Base-by-base conservation (phyloP, 2,329 filamentous ascomycete genomes). In the Pestalotiopsis fici region DNA sequence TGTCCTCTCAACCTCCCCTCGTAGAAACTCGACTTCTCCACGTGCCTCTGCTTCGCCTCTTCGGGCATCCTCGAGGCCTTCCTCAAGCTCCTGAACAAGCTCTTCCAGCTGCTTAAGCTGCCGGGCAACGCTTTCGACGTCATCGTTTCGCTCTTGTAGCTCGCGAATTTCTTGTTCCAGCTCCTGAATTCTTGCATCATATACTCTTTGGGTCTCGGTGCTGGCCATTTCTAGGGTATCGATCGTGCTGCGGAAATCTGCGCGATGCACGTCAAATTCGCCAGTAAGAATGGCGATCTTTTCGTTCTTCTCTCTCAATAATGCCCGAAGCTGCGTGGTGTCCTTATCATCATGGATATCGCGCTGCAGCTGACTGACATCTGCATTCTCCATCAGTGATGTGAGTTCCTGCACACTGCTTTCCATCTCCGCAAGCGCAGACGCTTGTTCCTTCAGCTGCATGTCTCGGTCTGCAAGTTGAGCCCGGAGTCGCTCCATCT, bases 41-140 rank as follows among this genome's bases (percentile, higher is more conserved):
- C 96, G 89, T 35, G 96, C 96, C 82, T 99, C 96, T 11, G 95
- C 95, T 81, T 99, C 96, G 6, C 96, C 96, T 66, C 96, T 88
- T 65, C 96, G 87, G 60, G 96, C 95, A 81, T 99, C 96, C 80
- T 99, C 96, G 1, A 99, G 85, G 0, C 96, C 96, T 79, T 99
- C 96, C 79, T 99, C 96, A 0, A 99, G 88, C 78, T 99, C 96
- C 73, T 97, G 95, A 2, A 99, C 96, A 39, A 98, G 87, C 78
- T 98, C 95, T 78, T 98, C 96, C 1, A 99, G 85, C 80, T 97
- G 94, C 82, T 97, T 98, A 65, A 99, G 86, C 80, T 99, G 96
- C 70, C 87, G 87, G 6, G 96, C 95, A 23, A 99, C 94, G 28
- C 90, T 92, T 73, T 98, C 94, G 7, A 99, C 94, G 77, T 99